A percentile compares a stretch with the other conserved stretches of the same genome.
Evolutionary conservation across 306 rosid genomes (phyloP).

Genomic region (Malus sylvestris): DNA sequence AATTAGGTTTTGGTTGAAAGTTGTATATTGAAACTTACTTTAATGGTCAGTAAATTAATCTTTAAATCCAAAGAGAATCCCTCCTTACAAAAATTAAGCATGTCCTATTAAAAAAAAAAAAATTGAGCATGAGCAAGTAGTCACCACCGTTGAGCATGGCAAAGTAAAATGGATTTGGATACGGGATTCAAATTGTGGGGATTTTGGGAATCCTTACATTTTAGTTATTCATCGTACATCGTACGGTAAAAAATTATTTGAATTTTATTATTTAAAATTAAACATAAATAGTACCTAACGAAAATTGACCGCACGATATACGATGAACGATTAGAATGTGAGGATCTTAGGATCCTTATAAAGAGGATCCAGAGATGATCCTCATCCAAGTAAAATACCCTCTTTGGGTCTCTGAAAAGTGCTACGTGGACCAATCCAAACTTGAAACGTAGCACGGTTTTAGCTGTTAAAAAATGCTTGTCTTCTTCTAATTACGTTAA

Average conservation of each 20-base stretch:
- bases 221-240: no score
- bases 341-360: accelerated
- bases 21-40: neutral
- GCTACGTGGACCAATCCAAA: neutral
- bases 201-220: accelerated
- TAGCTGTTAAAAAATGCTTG: neutral
- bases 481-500: neutral
- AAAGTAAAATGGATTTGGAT: neutral
- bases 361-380: no score
- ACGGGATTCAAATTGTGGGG: no score
- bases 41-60: neutral
- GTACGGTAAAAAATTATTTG: no score
- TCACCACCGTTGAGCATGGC: neutral
- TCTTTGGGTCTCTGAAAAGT: neutral
- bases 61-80: neutral
- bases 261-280: no score
- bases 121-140: neutral
- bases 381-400: neutral
- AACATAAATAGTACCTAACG: no score
- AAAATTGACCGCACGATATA: no score
- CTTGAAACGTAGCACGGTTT: neutral
- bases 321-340: accelerated
- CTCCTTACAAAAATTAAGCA: neutral
- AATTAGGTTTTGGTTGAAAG: neutral
- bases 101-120: no score